Conservation (phyloP, 768 basidiomycete species). For the Porphyrellus cyaneotinctus region DNA sequence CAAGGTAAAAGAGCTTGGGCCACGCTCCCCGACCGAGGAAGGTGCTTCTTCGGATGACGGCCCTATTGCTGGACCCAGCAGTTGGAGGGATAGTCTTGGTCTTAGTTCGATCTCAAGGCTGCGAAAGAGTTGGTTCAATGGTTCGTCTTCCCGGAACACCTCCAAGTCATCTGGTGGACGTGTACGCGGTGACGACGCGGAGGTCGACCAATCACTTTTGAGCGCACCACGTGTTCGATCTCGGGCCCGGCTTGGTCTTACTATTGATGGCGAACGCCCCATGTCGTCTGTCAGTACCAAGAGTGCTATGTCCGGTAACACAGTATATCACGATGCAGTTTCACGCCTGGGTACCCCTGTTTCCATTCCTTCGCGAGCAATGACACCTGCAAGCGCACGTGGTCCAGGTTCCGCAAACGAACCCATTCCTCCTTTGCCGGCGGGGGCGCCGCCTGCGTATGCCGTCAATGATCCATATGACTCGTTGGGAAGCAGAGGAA, state of each 20-base stretch:
- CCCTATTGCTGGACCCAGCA: slow-evolving; percentile 26
- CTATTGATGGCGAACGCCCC: slow-evolving; percentile 46
- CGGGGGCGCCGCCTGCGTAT: slow-evolving; percentile 31
- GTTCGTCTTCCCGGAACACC: slow-evolving; percentile 29
- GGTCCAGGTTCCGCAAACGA: slow-evolving; percentile 8
- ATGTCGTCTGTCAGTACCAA: slow-evolving; percentile 52
- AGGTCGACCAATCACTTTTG: slow-evolving; percentile 41
- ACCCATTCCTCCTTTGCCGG: slow-evolving; percentile 16
- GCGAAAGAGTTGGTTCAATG: slow-evolving; percentile 57
- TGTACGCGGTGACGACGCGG: slow-evolving; percentile 40
- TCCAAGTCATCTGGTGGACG: slow-evolving; percentile 29
- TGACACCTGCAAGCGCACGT: slow-evolving; percentile 40
- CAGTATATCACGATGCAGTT: slow-evolving; percentile 59
- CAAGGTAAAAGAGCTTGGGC: slow-evolving; percentile 33
- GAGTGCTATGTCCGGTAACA: slow-evolving; percentile 52
- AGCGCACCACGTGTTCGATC: slow-evolving; percentile 20
- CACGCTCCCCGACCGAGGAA: slow-evolving; percentile 23
- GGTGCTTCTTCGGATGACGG: slow-evolving; percentile 15
- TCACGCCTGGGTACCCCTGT: slow-evolving; percentile 45
- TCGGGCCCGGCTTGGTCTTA: slow-evolving; percentile 36
- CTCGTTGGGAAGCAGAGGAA: slow-evolving; percentile 22
- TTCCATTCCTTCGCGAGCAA: slow-evolving; percentile 39
- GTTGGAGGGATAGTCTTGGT: slow-evolving; percentile 39
- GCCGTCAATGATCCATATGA: slow-evolving; percentile 29
- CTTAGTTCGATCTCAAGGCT: slow-evolving; percentile 47